Base-by-base conservation (phyloP, 306 rosid genomes). In the Vigna unguiculata region DNA sequence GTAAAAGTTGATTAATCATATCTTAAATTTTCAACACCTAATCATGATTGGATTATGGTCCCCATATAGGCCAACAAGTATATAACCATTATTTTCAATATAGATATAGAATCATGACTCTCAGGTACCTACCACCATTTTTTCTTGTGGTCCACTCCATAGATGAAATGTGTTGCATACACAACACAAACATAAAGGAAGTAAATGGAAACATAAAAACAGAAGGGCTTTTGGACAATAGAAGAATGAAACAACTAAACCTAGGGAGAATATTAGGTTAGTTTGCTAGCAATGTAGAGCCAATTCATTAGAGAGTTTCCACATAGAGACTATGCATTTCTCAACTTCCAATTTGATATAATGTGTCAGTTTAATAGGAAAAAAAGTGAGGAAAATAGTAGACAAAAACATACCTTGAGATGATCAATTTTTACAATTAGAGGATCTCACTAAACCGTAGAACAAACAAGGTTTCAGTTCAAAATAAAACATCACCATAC, bases 391-490 rank as follows among this genome's bases (percentile, higher is more conserved):
- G 54, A 78, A 36, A 72, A 65, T 51, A 65, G 55, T 71, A 52
- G 7, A 72, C 24, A 54, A 36, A 69, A 67, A 64, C 90, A 30
- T 86, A 75, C 99, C 98, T 96, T 96, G 82, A 92, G 97, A 88
- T 96, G 99, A 85, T 96, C 99, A 61, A 96, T 98, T 89, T 96
- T 91, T 58, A 96, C 99, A 19, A 98, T 92, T 63, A 96, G 91
- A 1, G 98, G 99, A 20, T 92, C 90, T 92, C 97, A 12, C 85
- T 89, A 61, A 85, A 96, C 99, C 92, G 88, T 43, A 71, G 60
- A 88, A 38, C 80, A 77, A 70, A 72, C 67, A 69, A 76, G 63
- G 46, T 69, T 61, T 53, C 46, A 48, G 11, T 24, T 12, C 45
- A 17, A 65, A 71, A 54, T 17, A n/a, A 13, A 66, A 15, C 48